phyloP scores from a whole-genome alignment of 2,329 filamentous ascomycete species.

The Fusarium fracticaudum region DNA sequence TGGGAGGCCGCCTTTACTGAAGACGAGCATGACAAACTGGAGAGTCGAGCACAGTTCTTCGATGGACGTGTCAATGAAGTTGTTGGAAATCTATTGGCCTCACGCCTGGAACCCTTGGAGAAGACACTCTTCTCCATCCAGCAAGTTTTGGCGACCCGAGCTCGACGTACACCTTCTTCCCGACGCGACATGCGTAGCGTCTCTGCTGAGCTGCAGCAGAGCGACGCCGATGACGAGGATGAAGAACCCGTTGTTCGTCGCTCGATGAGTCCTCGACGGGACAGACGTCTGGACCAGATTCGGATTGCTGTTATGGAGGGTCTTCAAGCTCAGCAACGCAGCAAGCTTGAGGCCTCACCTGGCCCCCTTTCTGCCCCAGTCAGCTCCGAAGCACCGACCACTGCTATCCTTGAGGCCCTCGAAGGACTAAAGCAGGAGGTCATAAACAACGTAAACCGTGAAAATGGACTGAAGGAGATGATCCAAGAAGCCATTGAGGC shows the following conservation, averaged over 20 bases:
- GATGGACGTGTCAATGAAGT: slow-evolving; percentile 89
- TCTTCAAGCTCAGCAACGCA: slow-evolving; percentile 65
- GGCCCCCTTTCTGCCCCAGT: slow-evolving; percentile 20
- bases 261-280: slow-evolving; percentile 79
- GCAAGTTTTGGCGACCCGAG: slow-evolving; percentile 68
- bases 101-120: slow-evolving; percentile 83
- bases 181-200: slow-evolving; percentile 70
- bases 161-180: slow-evolving; percentile 63
- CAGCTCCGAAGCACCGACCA: slow-evolving; percentile 37
- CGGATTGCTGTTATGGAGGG: slow-evolving; percentile 78
- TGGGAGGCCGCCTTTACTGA: slow-evolving; percentile 91
- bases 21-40: slow-evolving; percentile 84
- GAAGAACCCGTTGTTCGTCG: slow-evolving; percentile 74
- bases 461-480: slow-evolving; percentile 67
- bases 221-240: slow-evolving; percentile 95
- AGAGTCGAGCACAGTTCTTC: slow-evolving; percentile 86
- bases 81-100: slow-evolving; percentile 79
- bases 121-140: slow-evolving; percentile 81
- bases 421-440: slow-evolving; percentile 67
- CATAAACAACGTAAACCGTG: slow-evolving; percentile 37
- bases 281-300: slow-evolving; percentile 86
- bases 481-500: slow-evolving; percentile 71
- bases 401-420: slow-evolving; percentile 72
- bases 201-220: slow-evolving; percentile 77
- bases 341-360: slow-evolving; percentile 45